phyloP scores from a whole-genome alignment of 176 grass and related monocot species.

The Pharus latifolius region DNA sequence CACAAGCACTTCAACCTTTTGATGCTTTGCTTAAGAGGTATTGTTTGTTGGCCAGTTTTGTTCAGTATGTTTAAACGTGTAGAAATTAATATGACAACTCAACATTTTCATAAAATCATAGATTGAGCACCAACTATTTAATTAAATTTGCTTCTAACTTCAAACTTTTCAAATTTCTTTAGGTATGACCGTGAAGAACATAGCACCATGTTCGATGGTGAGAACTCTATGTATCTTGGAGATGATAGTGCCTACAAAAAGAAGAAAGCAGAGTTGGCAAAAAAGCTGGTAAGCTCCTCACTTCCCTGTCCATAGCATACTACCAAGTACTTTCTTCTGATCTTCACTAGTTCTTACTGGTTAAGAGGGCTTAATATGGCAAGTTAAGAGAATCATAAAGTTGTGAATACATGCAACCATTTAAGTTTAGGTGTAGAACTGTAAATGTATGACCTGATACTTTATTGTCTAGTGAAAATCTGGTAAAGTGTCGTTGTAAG shows the following conservation, averaged over 20 bases:
- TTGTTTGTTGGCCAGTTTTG: not conserved
- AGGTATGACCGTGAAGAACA: slow-evolving; percentile 99
- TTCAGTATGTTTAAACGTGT: not conserved
- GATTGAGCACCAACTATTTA: not conserved
- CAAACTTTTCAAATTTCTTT: slow-evolving; percentile 21
- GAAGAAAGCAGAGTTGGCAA: slow-evolving; percentile 74
- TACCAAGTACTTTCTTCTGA: not conserved
- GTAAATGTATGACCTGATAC: not conserved
- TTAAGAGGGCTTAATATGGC: not conserved
- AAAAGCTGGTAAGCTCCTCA: slow-evolving; percentile 57
- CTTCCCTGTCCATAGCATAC: slow-evolving; percentile 8
- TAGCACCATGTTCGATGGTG: slow-evolving; percentile 77
- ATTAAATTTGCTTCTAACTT: not conserved
- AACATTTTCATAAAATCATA: not conserved
- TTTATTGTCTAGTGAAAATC: not conserved
- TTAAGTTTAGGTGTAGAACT: not conserved
- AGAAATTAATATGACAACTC: not conserved
- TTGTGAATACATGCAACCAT: not conserved
- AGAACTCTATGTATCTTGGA: slow-evolving; percentile 64
- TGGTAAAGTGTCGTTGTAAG: not conserved
- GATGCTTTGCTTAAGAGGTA: no score
- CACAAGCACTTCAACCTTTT: no score
- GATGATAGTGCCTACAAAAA: slow-evolving; percentile 78
- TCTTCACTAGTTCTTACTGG: not conserved
- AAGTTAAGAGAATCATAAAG: not conserved